Base-by-base conservation (phyloP, 441 rosid species). In the Pelargonium fulgidum region DNA sequence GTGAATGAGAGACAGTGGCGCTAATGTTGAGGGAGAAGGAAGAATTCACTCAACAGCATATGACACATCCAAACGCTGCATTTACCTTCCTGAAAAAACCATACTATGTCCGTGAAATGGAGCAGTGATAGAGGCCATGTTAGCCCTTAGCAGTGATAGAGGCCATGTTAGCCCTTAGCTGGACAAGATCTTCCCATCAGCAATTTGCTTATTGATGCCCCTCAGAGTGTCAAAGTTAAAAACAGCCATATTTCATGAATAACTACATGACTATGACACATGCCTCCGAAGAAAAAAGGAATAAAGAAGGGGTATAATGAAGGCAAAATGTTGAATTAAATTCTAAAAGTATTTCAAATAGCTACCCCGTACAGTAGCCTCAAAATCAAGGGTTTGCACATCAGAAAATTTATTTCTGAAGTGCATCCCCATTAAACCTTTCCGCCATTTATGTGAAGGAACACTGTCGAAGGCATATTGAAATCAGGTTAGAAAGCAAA, bases 121-220 rank as follows among this genome's bases (percentile, higher is more conserved):
- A 84, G 96, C 85, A 89, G 85, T 80, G 92, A 82, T 70, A 83
- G 83, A 82, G 96, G 88, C 85, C 89, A 89, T 86, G n/a, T n/a
- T n/a, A n/a, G n/a, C n/a, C n/a, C n/a, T n/a, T n/a, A n/a, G n/a
- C n/a, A n/a, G n/a, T n/a, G n/a, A n/a, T n/a, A n/a, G n/a, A n/a
- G n/a, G n/a, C n/a, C n/a, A n/a, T n/a, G 87, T 86, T 83, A 85
- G 92, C 89, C 89, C 87, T 79, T 85, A 88, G 85, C 88, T 80
- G 88, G 87, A 80, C 48, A 87, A 87, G 85, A 82, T 85, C 96
- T 92, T 93, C 96, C 85, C 91, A 85, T 90, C 94, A 86, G 97
- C 91, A 87, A 79, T 87, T 91, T 86, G 89, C 87, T 82, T 79
- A 88, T 85, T 82, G 92, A 86, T 80, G 86, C 83, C 83, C 86